Base-by-base conservation (phyloP, 176 grass and related monocot species). In the Otatea glauca region DNA sequence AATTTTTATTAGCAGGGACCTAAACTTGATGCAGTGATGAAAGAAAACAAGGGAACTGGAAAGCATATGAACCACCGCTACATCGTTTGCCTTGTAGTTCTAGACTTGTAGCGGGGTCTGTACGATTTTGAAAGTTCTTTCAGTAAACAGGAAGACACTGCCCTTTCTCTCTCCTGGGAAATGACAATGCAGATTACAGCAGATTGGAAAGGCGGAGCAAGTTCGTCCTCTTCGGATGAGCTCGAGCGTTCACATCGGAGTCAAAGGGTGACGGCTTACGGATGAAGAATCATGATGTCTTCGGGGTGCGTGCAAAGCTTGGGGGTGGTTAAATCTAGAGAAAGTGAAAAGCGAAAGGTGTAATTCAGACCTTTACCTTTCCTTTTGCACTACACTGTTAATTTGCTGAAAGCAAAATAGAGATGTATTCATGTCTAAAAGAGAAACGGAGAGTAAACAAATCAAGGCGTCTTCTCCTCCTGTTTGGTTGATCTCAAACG, bases 231-330 rank as follows among this genome's bases (percentile, higher is more conserved):
- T 27, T 75, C 44, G 21, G 61, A 15, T 64, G 76, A 73, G 76
- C 59, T 80, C 44, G 21, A 32, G 4, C 47, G 34, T 23, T 82
- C 14, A 18, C 63, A 51, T 58, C 29, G 4, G 53, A 27, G 29
- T 82, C 79, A 88, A 84, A 77, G 56, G 51, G 63, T 41, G 79
- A 34, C 63, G 56, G 29, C 41, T 42, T 72, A 23, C 63, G 78
- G 82, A 29, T 11, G 16, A 25, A 55, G 78, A 41, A 75, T 69
- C 85, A 8, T 59, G 15, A 82, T 70, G 72, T 49, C 63, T 29
- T 76, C n/a, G 79, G 72, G 63, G 41, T 2, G 85, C 63, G 78
- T 78, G 85, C 78, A 75, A 78, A 47, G 16, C 25, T 20, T 64
- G 42, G 20, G 71, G 42, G 14, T 49, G 5, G 44, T 65, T 72